Base-by-base conservation (phyloP, 2,329 filamentous ascomycete genomes). In the Ampelomyces quisqualis region DNA sequence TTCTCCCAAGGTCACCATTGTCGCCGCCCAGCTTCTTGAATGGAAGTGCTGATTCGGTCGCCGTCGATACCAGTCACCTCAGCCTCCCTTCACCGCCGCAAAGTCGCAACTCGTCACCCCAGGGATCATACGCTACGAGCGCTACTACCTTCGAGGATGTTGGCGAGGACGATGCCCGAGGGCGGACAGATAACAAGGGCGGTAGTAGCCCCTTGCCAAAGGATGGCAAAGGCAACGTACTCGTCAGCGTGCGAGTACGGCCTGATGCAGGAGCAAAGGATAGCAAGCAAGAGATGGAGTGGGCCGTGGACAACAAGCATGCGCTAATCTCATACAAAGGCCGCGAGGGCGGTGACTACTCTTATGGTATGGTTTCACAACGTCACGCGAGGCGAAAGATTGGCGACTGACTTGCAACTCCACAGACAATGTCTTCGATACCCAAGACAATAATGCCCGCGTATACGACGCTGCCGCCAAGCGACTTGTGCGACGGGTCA, bases 381-480 rank as follows among this genome's bases (percentile, higher is more conserved):
- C 38, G 43, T 47, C 15, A 31, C 36, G 43, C 43, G 51, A 34
- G 36, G 31, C 28, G 22, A 23, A 8, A 34, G 23, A 35, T 22
- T 27, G 34, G 34, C 29, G 32, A 43, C 43, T 59, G 39, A 57
- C 46, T 27, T 23, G 28, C n/a, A 47, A 51, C 26, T 46, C 35
- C 19, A 33, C 29, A 95, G 93, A 98, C 74, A 97, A 97, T 71
- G 93, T 97, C 47, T 98, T 98, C 70, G 83, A 88, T 35, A 87
- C 90, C 13, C 83, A 94, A 64, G 91, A 98, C 65, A 88, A 96
- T 66, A 98, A 98, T 65, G 83, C 88, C 38, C 85, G 86, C 64
- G 93, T 98, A 7, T 98, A 98, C 67, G 93, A 98, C 70, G 84
- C 91, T 49, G 88, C 82, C 31, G 93, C 93, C 29, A 97, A 97